Evolutionary conservation across 441 rosid species (phyloP).

Genomic region (Syzygium malaccense): DNA sequence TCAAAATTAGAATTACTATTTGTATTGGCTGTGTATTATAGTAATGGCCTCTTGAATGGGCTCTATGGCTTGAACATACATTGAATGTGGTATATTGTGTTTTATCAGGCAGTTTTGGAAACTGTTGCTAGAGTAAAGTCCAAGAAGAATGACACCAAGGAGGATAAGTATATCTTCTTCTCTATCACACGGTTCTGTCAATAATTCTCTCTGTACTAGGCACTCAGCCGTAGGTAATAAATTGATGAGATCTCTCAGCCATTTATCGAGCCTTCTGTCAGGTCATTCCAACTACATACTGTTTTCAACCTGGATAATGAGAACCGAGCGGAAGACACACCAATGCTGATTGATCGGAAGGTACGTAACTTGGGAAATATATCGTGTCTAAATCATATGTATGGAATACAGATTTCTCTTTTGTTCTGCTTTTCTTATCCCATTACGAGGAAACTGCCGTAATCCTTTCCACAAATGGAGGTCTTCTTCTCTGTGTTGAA

Average conservation of each 20-base stretch:
- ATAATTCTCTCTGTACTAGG: neutral
- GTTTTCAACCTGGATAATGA: conserved; percentile 80
- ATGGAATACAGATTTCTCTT: neutral
- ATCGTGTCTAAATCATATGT: neutral
- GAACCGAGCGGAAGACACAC: conserved; percentile 77
- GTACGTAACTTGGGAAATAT: conserved; percentile 17
- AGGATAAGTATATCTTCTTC: conserved; percentile 66
- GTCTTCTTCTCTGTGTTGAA: neutral
- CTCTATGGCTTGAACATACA: neutral
- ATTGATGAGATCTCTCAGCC: conserved; percentile 17
- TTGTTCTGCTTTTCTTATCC: neutral
- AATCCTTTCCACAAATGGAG: neutral
- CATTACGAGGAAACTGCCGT: neutral
- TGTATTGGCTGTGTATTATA: neutral
- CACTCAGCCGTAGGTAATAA: neutral
- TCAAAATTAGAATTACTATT: neutral
- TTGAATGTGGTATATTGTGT: neutral
- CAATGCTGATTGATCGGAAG: conserved; percentile 82
- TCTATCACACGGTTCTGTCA: neutral
- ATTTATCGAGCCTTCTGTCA: conserved; percentile 20
- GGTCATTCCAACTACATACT: conserved; percentile 81
- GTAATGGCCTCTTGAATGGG: neutral
- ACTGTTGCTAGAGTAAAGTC: conserved; percentile 84
- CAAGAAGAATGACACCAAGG: conserved; percentile 92
- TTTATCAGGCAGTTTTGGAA: conserved; percentile 85